Evolutionary conservation across 1,139 yeast species (phyloP), one percentile per base, ranked within the genome.

Genomic region (Debaryomycetaceae sp.): DNA sequence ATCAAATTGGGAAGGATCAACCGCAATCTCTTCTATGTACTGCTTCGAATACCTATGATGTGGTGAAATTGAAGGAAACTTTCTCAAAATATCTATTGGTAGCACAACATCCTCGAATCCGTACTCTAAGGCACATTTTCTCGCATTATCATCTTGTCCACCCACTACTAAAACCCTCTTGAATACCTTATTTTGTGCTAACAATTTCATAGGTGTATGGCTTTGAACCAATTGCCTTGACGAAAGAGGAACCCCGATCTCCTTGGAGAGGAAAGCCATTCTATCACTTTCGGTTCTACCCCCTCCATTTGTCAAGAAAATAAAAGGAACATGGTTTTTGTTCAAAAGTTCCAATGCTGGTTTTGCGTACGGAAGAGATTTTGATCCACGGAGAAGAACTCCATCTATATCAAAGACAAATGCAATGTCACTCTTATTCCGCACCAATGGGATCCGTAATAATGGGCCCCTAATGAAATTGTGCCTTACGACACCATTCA

Each of bases 281-380:
- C 97, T 70, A 14, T 70, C 74, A 5, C 55, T 46, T 58, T 92
- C 98, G 17, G 79, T 65, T 39, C 75, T 75, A 3, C 98, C 98
- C 5, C 98, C 98, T 19, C 98, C 98, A 57, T 92, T 92, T 16
- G 98, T 92, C 57, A 92, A 68, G 35, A 92, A 60, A 17, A 89
- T 80, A 68, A 81, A 92, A 1, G 98, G 98, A 11, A 91, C 67
- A n/a, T 73, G 67, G 29, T 73, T 57, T 4, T 67, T 47, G 41
- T 82, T 70, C 38, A 92, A 70, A 18, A 78, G 59, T 31, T 70
- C 65, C 19, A 92, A 66, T 0, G 97, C 87, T 13, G 71, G 70
- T 17, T 66, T 65, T 2, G 96, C 97, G 34, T 73, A 74, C 1
- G 83, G 81, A 35, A 92, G 78, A 0, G 91, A 78, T 35, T 70